Evolutionary conservation across 2,329 filamentous ascomycete genomes (phyloP).

Genomic region (Botrytis medusae): DNA sequence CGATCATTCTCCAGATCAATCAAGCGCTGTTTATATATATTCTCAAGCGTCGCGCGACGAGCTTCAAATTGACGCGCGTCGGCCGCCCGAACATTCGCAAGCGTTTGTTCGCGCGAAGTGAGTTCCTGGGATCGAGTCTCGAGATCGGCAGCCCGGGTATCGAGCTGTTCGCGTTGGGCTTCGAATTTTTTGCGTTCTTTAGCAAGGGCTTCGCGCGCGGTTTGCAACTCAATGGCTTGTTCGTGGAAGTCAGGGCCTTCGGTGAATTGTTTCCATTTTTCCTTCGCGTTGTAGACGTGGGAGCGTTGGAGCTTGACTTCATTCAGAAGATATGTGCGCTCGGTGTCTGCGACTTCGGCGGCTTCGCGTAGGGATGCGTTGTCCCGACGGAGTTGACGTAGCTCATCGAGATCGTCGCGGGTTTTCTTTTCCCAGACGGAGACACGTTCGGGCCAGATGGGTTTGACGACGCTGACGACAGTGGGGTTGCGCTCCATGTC

Average conservation of each 20-base stretch:
- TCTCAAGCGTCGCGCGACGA: background rate
- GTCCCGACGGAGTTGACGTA: constrained; percentile 20
- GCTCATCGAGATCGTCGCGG: constrained; percentile 28
- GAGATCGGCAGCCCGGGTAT: background rate
- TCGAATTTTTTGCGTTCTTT: background rate
- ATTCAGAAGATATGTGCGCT: constrained; percentile 9
- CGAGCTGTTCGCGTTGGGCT: background rate
- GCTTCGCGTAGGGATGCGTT: background rate
- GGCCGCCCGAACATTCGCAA: background rate
- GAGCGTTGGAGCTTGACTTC: constrained; percentile 3
- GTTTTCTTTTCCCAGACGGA: constrained; percentile 35
- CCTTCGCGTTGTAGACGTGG: background rate
- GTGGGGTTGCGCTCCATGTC: constrained; percentile 49
- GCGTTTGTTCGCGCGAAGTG: background rate
- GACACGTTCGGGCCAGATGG: constrained; percentile 35
- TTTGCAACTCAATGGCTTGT: background rate
- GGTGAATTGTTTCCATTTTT: background rate
- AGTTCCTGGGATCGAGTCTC: background rate
- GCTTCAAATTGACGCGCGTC: background rate
- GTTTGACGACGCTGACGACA: constrained; percentile 38
- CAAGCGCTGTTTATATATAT: background rate
- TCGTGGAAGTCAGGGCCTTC: background rate
- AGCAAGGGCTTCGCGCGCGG: fast-evolving
- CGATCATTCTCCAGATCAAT: background rate
- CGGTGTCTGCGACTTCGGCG: constrained; percentile 6